Evolutionary conservation across 345 rosid species (phyloP).

Genomic region (Euphorbia lathyris): DNA sequence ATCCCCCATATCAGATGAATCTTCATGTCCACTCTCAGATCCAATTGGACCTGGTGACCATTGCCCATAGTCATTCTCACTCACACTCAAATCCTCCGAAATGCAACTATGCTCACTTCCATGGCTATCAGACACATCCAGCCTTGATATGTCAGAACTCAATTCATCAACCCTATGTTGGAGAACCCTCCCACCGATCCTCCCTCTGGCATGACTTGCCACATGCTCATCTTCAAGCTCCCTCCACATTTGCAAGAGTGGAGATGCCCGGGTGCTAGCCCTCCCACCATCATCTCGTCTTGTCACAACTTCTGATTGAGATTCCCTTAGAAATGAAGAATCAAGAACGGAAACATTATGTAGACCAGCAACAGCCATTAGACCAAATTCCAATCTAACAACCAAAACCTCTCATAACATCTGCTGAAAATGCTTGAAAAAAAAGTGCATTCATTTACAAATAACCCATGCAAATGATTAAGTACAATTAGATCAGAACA

Average conservation of each 20-base stretch:
- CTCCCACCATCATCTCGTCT: constrained; percentile 55
- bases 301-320: constrained; percentile 54
- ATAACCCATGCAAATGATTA: constrained; percentile 30
- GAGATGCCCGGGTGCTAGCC: constrained; percentile 64
- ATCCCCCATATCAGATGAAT: constrained; percentile 66
- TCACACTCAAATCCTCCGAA: constrained; percentile 40
- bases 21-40: constrained; percentile 52
- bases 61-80: constrained; percentile 51
- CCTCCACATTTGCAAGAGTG: constrained; percentile 79
- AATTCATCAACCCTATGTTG: constrained; percentile 41
- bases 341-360: constrained; percentile 73
- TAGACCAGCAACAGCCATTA: constrained; percentile 82
- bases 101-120: constrained; percentile 35
- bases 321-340: constrained; percentile 65
- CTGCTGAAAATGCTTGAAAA: constrained; percentile 32
- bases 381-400: constrained; percentile 18
- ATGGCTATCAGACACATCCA: constrained; percentile 38
- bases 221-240: constrained; percentile 87
- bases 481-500: constrained; percentile 16
- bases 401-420: constrained; percentile 32
- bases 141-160: constrained; percentile 34
- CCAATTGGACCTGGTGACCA: constrained; percentile 51
- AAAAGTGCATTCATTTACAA: constrained; percentile 34
- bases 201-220: constrained; percentile 56
- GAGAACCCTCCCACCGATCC: constrained; percentile 44